Conservation (phyloP, 2,329 filamentous ascomycete species). For the Uncinocarpus reesii region DNA sequence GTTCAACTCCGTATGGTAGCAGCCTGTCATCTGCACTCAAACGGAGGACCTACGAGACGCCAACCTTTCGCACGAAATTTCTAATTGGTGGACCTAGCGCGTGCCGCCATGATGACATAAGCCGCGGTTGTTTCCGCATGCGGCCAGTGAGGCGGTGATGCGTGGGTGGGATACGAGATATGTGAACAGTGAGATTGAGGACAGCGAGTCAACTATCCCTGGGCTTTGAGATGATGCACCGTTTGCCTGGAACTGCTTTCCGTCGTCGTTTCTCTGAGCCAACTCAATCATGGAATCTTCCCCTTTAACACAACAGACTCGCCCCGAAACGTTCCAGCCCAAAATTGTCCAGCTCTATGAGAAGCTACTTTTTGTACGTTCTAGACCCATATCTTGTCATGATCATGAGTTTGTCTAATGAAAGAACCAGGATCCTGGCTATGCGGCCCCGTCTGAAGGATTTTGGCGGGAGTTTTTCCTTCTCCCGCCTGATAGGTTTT, state of each 20-base stretch:
- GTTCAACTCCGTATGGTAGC: too few relatives aligned
- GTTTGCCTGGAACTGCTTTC: too few relatives aligned
- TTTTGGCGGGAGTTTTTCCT: slow-evolving; percentile 98
- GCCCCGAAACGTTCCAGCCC: slow-evolving; percentile 82
- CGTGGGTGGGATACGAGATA: background rate
- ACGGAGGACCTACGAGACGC: too few relatives aligned
- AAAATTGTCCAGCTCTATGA: slow-evolving; percentile 91
- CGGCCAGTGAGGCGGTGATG: background rate
- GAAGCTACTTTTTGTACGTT: slow-evolving; percentile 56
- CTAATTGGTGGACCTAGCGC: background rate
- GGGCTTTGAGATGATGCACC: slow-evolving; percentile 1
- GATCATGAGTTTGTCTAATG: background rate
- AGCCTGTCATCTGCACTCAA: too few relatives aligned
- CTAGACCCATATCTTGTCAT: background rate
- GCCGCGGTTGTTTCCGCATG: background rate
- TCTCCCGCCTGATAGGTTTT: slow-evolving; percentile 62
- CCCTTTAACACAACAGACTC: slow-evolving; percentile 82
- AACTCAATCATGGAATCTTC: slow-evolving; percentile 63
- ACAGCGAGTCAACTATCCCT: background rate
- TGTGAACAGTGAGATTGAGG: background rate
- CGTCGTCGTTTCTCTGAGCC: background rate
- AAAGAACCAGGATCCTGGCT: slow-evolving; percentile 7
- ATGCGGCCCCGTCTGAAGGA: slow-evolving; percentile 61
- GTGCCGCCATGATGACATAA: background rate
- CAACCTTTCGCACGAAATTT: too few relatives aligned